Evolutionary conservation across 164 flowering plant genomes (phyloP).

Genomic region (Vitis rotundifolia): DNA sequence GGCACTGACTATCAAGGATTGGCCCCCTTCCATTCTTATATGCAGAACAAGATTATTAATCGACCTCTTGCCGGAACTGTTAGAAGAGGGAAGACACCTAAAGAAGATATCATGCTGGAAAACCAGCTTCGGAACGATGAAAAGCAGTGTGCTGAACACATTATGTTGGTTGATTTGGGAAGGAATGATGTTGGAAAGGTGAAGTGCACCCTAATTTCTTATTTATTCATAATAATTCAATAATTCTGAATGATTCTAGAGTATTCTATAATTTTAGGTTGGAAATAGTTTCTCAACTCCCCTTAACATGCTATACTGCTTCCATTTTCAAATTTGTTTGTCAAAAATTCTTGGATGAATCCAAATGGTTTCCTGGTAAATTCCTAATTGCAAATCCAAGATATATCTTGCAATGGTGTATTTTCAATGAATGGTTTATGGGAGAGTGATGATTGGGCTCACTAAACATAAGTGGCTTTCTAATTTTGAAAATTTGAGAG

Average conservation of each 20-base stretch:
- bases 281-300: no score
- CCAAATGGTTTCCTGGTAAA: no score
- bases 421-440: no score
- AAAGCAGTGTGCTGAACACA: conserved; percentile 96
- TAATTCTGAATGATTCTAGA: background rate
- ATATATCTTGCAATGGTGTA: no score
- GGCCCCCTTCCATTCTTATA: conserved; percentile 8
- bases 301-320: no score
- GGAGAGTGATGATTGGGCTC: no score
- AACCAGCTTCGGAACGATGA: conserved; percentile 72
- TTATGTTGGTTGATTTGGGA: conserved; percentile 96
- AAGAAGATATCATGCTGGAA: conserved; percentile 75
- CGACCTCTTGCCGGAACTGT: conserved; percentile 94
- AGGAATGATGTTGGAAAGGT: conserved; percentile 99
- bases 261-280: no score
- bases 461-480: no score
- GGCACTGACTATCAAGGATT: background rate
- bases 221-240: background rate
- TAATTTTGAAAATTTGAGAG: no score
- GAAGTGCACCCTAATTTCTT: background rate
- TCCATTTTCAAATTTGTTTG: no score
- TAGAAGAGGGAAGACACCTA: conserved; percentile 83
- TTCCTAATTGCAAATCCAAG: no score
- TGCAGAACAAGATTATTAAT: conserved; percentile 62
- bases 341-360: no score